Percentiles rank a stretch among this genome's conserved stretches.
phyloP scores from a whole-genome alignment of 805 yeast species.

The Saturnispora galanensis region DNA sequence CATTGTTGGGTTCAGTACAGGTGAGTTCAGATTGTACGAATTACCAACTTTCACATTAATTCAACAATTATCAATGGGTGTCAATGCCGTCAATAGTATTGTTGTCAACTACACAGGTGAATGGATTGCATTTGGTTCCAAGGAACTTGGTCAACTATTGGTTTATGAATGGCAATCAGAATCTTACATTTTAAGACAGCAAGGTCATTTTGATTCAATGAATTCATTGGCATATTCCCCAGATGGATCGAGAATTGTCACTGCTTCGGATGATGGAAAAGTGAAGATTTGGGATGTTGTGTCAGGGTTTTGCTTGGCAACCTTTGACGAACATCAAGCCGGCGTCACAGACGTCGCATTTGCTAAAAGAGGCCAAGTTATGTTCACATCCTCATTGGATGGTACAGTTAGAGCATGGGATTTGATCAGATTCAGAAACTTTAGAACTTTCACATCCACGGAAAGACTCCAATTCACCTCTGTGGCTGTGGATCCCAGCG shows the following conservation, averaged over 20 bases:
- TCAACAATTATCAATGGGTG: conserved; percentile 88
- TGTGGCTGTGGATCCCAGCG: conserved; percentile 93
- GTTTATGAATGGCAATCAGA: conserved; percentile 99
- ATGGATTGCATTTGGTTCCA: conserved; percentile 94
- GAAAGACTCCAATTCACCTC: conserved; percentile 79
- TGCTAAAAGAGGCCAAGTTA: conserved; percentile 81
- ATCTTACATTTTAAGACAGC: conserved; percentile 88
- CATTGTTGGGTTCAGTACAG: conserved; percentile 83
- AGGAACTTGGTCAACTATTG: conserved; percentile 80
- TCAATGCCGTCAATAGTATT: conserved; percentile 77
- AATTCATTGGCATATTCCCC: conserved; percentile 83
- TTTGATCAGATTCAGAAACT: conserved; percentile 81
- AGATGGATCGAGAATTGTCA: conserved; percentile 85
- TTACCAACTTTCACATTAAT: conserved; percentile 68
- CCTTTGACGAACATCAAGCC: conserved; percentile 84
- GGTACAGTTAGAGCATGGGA: conserved; percentile 99
- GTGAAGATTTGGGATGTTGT: conserved; percentile 92
- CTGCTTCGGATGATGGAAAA: conserved; percentile 95
- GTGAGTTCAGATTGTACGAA: conserved; percentile 87
- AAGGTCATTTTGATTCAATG: conserved; percentile 91
- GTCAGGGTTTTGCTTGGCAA: conserved; percentile 86
- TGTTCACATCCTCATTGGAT: conserved; percentile 86
- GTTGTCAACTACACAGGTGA: conserved; percentile 78
- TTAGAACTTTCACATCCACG: conserved; percentile 89
- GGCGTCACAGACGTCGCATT: conserved; percentile 83